Conservation (phyloP, 1,284 basidiomycete species). For the Blastosporella zonata region DNA sequence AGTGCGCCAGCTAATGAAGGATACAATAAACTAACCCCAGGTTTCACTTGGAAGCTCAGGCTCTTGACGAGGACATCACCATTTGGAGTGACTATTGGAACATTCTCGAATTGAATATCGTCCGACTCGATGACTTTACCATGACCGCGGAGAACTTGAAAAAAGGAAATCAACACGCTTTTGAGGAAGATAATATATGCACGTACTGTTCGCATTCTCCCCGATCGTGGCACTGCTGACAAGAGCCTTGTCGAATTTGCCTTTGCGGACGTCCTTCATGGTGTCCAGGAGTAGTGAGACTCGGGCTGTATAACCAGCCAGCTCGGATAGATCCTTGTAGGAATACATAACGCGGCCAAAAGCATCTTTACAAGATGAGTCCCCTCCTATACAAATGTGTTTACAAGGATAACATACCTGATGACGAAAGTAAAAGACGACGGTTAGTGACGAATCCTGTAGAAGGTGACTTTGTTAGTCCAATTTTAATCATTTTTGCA, state of each 20-base stretch:
- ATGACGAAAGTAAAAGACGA: slow-evolving; percentile 81
- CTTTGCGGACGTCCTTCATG: slow-evolving; percentile 84
- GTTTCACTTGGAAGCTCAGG: slow-evolving; percentile 88
- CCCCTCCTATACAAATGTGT: not conserved
- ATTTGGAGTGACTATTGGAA: slow-evolving; percentile 95
- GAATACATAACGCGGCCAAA: slow-evolving; percentile 90
- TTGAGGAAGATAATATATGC: not conserved
- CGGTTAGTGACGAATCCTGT: slow-evolving; percentile 92
- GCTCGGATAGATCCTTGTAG: slow-evolving; percentile 94
- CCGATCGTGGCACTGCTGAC: slow-evolving; percentile 75
- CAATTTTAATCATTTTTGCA: not conserved
- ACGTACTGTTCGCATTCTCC: slow-evolving; percentile 77
- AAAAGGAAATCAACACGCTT: slow-evolving; percentile 4
- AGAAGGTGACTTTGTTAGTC: slow-evolving; percentile 3
- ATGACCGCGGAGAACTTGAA: slow-evolving; percentile 74
- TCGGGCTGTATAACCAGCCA: slow-evolving; percentile 93
- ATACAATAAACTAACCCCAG: slow-evolving; percentile 61
- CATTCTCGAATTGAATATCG: slow-evolving; percentile 88
- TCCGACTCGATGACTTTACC: slow-evolving; percentile 83
- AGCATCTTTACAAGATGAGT: slow-evolving; percentile 48
- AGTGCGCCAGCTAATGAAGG: slow-evolving; percentile 7
- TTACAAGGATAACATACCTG: slow-evolving; percentile 39
- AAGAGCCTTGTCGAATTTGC: slow-evolving; percentile 87
- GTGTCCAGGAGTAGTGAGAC: slow-evolving; percentile 89
- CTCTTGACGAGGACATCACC: slow-evolving; percentile 87